These are phyloP conservation scores for Pelargonium citronellum DNA, from an alignment of 441 rosid species.

Conservation along the genomic window DNA sequence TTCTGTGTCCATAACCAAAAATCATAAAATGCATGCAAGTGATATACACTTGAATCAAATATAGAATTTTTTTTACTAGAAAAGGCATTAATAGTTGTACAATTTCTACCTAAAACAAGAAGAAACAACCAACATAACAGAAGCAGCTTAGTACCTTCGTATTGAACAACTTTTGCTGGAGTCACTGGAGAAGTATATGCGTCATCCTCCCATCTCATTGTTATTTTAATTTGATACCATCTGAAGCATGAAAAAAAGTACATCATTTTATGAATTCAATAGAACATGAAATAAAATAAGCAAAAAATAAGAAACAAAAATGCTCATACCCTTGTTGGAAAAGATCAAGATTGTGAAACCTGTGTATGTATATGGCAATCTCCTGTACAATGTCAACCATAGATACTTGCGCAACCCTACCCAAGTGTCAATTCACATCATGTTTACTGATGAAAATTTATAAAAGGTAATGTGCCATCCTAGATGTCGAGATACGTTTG, in stretches of 20 bases:
- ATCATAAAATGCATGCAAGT: not conserved
- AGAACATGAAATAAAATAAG: not conserved
- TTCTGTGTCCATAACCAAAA: not conserved
- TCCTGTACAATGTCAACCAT: constrained; percentile 25
- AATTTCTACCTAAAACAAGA: not conserved
- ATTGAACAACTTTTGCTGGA: constrained; percentile 27
- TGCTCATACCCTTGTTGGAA: constrained; percentile 24
- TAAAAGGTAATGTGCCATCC: not conserved
- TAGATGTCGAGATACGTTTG: not conserved
- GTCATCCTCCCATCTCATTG: constrained; percentile 27
- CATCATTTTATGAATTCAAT: not conserved
- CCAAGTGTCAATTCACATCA: constrained; percentile 3
- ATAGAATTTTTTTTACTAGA: not conserved
- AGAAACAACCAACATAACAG: not conserved
- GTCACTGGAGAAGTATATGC: constrained; percentile 20
- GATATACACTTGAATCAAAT: not conserved
- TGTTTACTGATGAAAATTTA: not conserved
- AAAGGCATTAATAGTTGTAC: not conserved
- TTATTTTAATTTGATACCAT: constrained; percentile 28
- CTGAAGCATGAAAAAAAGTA: constrained; percentile 14
- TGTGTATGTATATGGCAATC: constrained; percentile 28
- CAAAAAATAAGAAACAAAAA: not conserved
- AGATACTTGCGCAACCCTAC: constrained; percentile 5
- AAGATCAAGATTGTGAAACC: constrained; percentile 31
- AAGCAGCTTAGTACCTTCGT: constrained; percentile 20